Evolutionary conservation across 352 stramenopile species (phyloP).

Genomic region (Pythium pyrilobum): DNA sequence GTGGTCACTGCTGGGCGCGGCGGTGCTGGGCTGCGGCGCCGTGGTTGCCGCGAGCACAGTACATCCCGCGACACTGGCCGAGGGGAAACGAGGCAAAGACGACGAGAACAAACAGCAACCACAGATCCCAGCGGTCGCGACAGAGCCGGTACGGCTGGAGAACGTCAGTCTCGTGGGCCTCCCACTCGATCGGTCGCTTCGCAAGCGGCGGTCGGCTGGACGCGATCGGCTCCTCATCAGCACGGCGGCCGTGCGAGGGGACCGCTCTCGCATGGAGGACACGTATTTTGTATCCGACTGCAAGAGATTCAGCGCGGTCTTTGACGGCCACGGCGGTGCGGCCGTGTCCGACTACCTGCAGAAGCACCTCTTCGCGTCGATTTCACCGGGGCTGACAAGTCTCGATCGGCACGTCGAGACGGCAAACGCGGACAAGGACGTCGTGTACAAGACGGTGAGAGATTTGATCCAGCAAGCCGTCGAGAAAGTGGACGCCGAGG

Average conservation of each 20-base stretch:
- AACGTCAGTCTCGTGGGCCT: background rate
- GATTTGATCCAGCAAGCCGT: constrained; percentile 38
- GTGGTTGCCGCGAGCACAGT: background rate
- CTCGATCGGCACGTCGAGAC: constrained; percentile 32
- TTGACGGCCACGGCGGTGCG: constrained; percentile 77
- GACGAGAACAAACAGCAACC: background rate
- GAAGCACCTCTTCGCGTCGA: constrained; percentile 47
- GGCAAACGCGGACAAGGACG: constrained; percentile 20
- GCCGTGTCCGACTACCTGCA: constrained; percentile 63
- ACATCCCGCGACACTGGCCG: background rate
- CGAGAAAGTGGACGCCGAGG: constrained; percentile 50
- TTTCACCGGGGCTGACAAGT: constrained; percentile 40
- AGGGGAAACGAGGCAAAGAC: background rate
- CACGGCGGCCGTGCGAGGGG: constrained; percentile 63
- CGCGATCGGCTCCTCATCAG: constrained; percentile 45
- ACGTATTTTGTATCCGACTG: constrained; percentile 73
- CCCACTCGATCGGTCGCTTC: constrained; percentile 3
- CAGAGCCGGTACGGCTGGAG: background rate
- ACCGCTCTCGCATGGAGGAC: constrained; percentile 81
- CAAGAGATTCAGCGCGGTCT: constrained; percentile 79
- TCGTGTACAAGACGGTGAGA: constrained; percentile 27
- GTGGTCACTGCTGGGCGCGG: constrained; percentile 14
- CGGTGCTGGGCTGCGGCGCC: constrained; percentile 16
- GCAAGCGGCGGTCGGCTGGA: constrained; percentile 9
- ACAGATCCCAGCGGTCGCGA: background rate